Evolutionary conservation across 495 filamentous ascomycete species (phyloP), one percentile per base, ranked within the genome.

Genomic region (Mycothermus thermophilus): DNA sequence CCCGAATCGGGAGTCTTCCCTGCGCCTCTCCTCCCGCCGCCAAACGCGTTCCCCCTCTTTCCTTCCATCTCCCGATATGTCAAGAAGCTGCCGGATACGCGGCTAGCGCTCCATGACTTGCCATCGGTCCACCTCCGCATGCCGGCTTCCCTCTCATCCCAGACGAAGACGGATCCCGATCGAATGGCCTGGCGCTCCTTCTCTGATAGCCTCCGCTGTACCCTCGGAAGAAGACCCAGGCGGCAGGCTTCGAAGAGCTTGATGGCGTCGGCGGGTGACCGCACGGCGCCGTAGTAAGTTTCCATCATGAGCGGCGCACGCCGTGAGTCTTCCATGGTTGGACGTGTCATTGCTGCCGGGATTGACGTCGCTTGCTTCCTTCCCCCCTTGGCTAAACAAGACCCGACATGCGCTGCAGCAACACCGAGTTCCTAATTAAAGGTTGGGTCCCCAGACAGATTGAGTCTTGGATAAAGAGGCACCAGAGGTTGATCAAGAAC

Each of bases 1-100:
- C 66, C 66, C 46, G 79, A 82, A 27, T 88, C 83, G 11, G 84
- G 83, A 10, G 83, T 86, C 63, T 83, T 86, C 23, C 80, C 80
- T 8, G 65, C 70, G 10, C 55, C 54, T 31, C 52, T 58, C 53
- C 51, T 69, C 17, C 74, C 71, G 41, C 75, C 74, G 22, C 74
- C 75, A 32, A 62, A 65, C 8, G 50, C 59, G 11, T 48, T 55
- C 8, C 60, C 63, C 27, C 92, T 74, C 61, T 96, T 96, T 55
- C 90, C 90, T 54, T 97, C 90, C 90, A 97, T 97, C 55, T 97
- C 90, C 21, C 90, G 68, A 50, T 97, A 97, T 2, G 90, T 97
- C 34, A 97, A 61, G 51, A 97, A 97, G 62, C 92, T 96, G 12
- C 90, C 90, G 0, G 92, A 95, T 2, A 97, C 90, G 35, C 90